phyloP scores from a whole-genome alignment of 78 protist genomes.

The Dictyostelium brefeldianum region DNA sequence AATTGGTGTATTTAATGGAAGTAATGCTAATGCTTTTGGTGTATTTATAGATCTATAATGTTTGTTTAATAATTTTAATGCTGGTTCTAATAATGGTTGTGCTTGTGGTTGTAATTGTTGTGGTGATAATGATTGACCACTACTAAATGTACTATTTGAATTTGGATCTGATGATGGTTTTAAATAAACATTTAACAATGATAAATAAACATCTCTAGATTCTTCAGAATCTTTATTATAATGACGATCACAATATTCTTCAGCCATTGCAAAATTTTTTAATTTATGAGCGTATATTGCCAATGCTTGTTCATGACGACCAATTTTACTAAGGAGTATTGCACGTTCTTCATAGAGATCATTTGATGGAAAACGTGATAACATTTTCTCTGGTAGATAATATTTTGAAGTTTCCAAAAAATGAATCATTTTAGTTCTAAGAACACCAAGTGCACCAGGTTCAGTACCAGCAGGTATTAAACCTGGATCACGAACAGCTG shows the following conservation, averaged over 20 bases:
- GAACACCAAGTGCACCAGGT: constrained; percentile 47
- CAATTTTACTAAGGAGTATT: constrained; percentile 74
- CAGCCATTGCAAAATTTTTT: constrained; percentile 74
- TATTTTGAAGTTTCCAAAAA: constrained; percentile 82
- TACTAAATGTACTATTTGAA: neutral
- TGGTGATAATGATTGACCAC: neutral
- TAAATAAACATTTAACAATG: constrained; percentile 84
- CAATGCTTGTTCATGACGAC: constrained; percentile 85
- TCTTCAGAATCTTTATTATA: constrained; percentile 79
- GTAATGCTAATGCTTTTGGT: constrained; percentile 65
- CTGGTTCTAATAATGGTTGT: constrained; percentile 81
- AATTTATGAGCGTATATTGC: constrained; percentile 80
- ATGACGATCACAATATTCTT: constrained; percentile 80
- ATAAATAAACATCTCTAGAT: constrained; percentile 76
- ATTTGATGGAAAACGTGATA: constrained; percentile 76
- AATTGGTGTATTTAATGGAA: constrained; percentile 63
- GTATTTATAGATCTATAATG: constrained; percentile 73
- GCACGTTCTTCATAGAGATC: constrained; percentile 86
- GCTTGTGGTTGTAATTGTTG: too few species aligned
- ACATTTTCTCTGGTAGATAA: constrained; percentile 81
- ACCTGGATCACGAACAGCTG: constrained; percentile 33
- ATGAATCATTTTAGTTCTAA: constrained; percentile 52
- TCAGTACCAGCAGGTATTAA: constrained; percentile 54
- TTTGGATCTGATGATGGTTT: constrained; percentile 43
- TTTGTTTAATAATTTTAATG: constrained; percentile 74